Evolutionary conservation across 495 filamentous ascomycete genomes (phyloP).

Genomic region (Aspergillus campestris): DNA sequence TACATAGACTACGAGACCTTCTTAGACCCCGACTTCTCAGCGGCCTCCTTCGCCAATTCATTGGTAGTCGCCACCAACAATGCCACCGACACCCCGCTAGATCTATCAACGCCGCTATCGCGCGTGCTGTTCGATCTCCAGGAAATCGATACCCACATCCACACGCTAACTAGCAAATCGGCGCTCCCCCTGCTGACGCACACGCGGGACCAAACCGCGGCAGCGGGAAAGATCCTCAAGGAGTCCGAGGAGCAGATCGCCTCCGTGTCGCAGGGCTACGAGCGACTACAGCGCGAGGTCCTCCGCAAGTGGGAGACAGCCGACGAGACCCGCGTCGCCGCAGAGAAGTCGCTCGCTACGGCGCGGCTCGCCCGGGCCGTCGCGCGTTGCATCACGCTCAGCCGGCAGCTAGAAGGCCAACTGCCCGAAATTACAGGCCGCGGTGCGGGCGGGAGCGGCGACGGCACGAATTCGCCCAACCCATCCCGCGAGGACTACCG

Average conservation of each 20-base stretch:
- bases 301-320: conserved; percentile 72
- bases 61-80: conserved; percentile 88
- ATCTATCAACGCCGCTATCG: conserved; percentile 88
- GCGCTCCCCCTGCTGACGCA: conserved; percentile 76
- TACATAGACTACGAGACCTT: conserved; percentile 98
- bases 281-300: conserved; percentile 74
- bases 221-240: conserved; percentile 57
- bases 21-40: conserved; percentile 72
- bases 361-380: conserved; percentile 72
- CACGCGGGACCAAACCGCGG: conserved; percentile 61
- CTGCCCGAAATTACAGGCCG: conserved; percentile 51
- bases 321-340: conserved; percentile 63
- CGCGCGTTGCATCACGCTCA: conserved; percentile 65
- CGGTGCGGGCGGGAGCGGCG: conserved; percentile 13
- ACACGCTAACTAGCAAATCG: conserved; percentile 75
- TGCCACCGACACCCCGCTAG: conserved; percentile 77
- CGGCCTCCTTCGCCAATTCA: conserved; percentile 75
- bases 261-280: conserved; percentile 73
- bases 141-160: conserved; percentile 93
- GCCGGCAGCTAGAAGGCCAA: conserved; percentile 80
- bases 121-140: conserved; percentile 94
- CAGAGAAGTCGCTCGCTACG: conserved; percentile 66
- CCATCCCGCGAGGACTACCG: conserved; percentile 60
- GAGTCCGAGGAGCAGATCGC: conserved; percentile 69
- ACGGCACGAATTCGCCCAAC: conserved; percentile 7